These are phyloP conservation scores for Petasospora fabianii DNA, from an alignment of 1,139 yeast genomes.

Conservation along the genomic window DNA sequence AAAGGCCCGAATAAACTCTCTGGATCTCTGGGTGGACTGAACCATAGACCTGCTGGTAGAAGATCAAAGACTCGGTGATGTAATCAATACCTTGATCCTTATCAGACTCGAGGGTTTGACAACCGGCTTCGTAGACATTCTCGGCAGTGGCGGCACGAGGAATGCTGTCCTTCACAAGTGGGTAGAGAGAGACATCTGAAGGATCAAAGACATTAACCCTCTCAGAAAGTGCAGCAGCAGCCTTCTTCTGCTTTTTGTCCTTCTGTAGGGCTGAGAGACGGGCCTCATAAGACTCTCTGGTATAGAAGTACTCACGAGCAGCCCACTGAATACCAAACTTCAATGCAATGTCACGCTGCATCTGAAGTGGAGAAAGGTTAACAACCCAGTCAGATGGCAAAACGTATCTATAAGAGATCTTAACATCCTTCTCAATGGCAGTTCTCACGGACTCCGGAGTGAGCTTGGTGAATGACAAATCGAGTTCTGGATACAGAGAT, in stretches of 20 bases:
- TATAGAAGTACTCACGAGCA: conserved; percentile 36
- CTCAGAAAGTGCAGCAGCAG: conserved; percentile 28
- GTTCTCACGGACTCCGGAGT: conserved; percentile 43
- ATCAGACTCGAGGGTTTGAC: conserved; percentile 39
- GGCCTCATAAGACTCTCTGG: conserved; percentile 38
- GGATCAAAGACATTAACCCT: conserved; percentile 41
- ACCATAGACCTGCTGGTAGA: conserved; percentile 85
- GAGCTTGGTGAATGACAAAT: conserved; percentile 42
- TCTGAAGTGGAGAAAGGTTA: conserved; percentile 35
- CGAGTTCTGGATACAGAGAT: conserved; percentile 41
- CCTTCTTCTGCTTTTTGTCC: conserved; percentile 38
- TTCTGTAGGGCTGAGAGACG: conserved; percentile 25
- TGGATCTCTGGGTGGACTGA: conserved; percentile 77
- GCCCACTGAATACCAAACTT: conserved; percentile 89
- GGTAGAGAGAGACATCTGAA: conserved; percentile 69
- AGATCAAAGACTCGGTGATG: conserved; percentile 63
- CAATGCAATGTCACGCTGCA: conserved; percentile 69
- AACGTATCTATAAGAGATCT: conserved; percentile 55
- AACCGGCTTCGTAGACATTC: conserved; percentile 74
- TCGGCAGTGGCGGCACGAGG: conserved; percentile 68
- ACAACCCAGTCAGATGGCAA: conserved; percentile 49
- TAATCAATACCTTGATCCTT: conserved; percentile 49
- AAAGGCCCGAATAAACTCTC: conserved; percentile 58
- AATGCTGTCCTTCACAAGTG: conserved; percentile 67
- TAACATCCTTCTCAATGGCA: conserved; percentile 50